Conservation (phyloP, 805 yeast species). For the Lipomyces lipofer region DNA sequence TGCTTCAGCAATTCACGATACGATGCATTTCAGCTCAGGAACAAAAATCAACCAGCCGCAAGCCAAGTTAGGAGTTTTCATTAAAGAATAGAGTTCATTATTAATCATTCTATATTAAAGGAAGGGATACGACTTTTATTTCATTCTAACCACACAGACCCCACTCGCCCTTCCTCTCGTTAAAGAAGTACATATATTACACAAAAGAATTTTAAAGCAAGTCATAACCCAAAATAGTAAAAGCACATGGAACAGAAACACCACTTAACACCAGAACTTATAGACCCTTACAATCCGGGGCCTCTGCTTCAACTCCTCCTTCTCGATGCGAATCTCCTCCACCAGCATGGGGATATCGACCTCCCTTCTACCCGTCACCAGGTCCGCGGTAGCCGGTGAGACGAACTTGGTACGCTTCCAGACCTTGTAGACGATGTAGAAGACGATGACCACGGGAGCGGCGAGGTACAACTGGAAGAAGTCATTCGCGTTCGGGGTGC, state of each 20-base stretch:
- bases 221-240: not conserved
- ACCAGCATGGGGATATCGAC: conserved; percentile 56
- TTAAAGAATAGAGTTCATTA: too few species aligned
- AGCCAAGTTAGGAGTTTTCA: too few species aligned
- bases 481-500: conserved; percentile 39
- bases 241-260: not conserved
- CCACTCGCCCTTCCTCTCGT: too few species aligned
- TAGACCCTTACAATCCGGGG: conserved; percentile 53
- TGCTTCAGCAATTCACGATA: too few species aligned
- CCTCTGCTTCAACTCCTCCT: conserved; percentile 48
- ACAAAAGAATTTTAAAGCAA: not conserved
- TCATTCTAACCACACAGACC: too few species aligned
- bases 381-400: conserved; percentile 53
- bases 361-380: conserved; percentile 65
- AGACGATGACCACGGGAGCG: conserved; percentile 44
- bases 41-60: too few species aligned
- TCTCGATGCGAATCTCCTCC: conserved; percentile 61
- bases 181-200: too few species aligned
- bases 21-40: too few species aligned
- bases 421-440: conserved; percentile 55
- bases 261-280: conserved; percentile 55
- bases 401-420: conserved; percentile 47
- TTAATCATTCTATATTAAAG: too few species aligned
- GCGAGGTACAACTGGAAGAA: conserved; percentile 62
- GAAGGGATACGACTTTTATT: too few species aligned